Base-by-base conservation (phyloP, 2,329 filamentous ascomycete genomes). In the Fusarium begoniae region DNA sequence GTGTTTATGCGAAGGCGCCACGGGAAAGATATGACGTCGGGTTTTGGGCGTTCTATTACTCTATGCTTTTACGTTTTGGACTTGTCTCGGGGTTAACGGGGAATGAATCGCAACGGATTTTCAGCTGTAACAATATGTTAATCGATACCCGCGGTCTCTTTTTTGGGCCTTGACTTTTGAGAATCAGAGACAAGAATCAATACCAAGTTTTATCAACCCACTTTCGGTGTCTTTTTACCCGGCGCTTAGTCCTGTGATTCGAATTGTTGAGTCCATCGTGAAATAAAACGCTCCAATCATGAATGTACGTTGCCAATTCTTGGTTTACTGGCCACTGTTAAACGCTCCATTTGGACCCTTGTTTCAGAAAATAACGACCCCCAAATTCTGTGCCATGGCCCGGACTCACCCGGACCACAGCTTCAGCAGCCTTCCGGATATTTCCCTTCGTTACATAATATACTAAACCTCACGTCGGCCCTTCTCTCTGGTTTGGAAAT, bases 401-500 rank as follows among this genome's bases (percentile, higher is more conserved):
- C 75, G 75, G 43, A n/a, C 43, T 62, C 64, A 48, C 44, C 75
- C 75, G 73, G 38, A 17, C n/a, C 20, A 22, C 30, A 26, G 26
- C 20, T 40, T 32, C 32, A 20, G 30, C 9, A 18, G 18, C 5
- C 20, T 41, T 47, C 75, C 75, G 69, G 58, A 22, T 70, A 69
- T 26, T 66, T 75, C 63, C 77, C 70, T 70, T 57, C 59, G 84
- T 70, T 66, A 75, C 67, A 66, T 70, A 70, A 66, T 40, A 43
- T 54, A 32, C 66, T 57, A 48, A 63, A 70, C 57, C 35, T 56
- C 60, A 50, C 48, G 48, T 63, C 81, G 63, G 85, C 82, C 84
- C 87, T 86, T 80, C 35, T 65, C 59, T 47, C 12, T 28, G 79
- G 82, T 83, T 81, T 48, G 80, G 80, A 48, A 79, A 85, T 75